Evolutionary conservation across 257 asterid species (phyloP), one percentile per base, ranked within the genome.

Genomic region (Primulina huaijiensis): DNA sequence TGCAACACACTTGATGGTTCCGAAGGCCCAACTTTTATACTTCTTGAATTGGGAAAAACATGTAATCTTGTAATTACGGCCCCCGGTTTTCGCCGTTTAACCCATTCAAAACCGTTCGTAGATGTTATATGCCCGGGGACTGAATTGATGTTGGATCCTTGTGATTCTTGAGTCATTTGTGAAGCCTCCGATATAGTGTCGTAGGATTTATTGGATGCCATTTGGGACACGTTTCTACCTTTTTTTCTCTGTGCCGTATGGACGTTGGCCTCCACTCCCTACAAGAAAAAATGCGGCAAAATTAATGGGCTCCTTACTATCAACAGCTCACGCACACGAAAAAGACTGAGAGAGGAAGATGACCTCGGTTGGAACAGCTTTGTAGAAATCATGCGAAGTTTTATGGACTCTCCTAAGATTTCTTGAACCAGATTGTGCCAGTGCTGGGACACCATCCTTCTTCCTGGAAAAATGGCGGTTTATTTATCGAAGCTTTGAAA

Each of bases 111-210:
- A 30, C 85, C 70, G 37, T 68, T 76, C 2, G 90, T 89, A 55
- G 80, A 72, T 23, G 89, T 40, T 64, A 78, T 77, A 37, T 81
- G 85, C 14, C 67, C 78, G 0, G 97, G 96, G 56, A 86, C 84
- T 0, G 96, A 85, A 12, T 73, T 83, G 16, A 75, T 69, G 73
- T 85, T 90, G 31, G 87, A 77, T 5, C 37, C 83, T 5, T 80
- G 79, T 27, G 96, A 86, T 66, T 79, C 89, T 56, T 79, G 81
- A 0, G 92, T 81, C 69, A 72, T 65, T 58, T 82, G 90, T 12
- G 98, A 88, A 59, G 82, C 77, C 69, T 89, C 92, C 0, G 99
- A 91, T 33, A 77, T 80, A 0, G 99, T 83, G 55, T 89, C 96
- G 2, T 69, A 75, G 7, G 91, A 65, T 46, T 77, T 85, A 70